Evolutionary conservation across 306 rosid genomes (phyloP), one percentile per base, ranked within the genome.

Genomic region (Acacia melanoxylon): DNA sequence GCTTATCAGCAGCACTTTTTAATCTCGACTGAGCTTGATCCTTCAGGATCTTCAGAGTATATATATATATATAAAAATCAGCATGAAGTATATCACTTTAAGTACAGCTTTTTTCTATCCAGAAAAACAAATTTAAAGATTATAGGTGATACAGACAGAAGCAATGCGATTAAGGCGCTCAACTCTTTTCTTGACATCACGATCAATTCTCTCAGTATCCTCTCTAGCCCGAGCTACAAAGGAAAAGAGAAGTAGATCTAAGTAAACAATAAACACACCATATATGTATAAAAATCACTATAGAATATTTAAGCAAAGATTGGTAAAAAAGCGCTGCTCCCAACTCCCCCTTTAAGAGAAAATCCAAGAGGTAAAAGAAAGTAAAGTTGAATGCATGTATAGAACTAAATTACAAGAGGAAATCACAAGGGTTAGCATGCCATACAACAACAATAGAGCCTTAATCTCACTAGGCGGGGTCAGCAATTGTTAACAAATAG

Each of bases 1-100:
- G 99, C 88, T 92, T 87, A 90, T 92, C 97, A 46, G 98, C 99
- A 66, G 86, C 98, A 80, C 85, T 87, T 90, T 93, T 95, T 87
- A 95, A 86, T 84, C 90, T 91, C 72, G 91, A 86, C 74, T 85
- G 84, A 46, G 99, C 99, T 85, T 85, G 89, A 82, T 93, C 94
- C 83, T 90, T 93, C 78, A 95, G 86, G 63, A 88, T 81, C 99
- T 95, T 91, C 65, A 76, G 78, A 73, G 41, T 35, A 72, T 33
- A 77, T 63, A 41, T 33, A 77, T 63, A 41, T 52, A 76, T 63
- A 45, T 27, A 15, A 51, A 79, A 61, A 71, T 22, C 12, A 82
- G 25, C 35, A 51, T 42, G 37, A 61, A 73, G 42, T 76, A 29
- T 68, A 77, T 78, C 63, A 35, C 46, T 16, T 63, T 71, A 78